A percentile compares a stretch with the other conserved stretches of the same genome.
Evolutionary conservation across 2,329 filamentous ascomycete genomes (phyloP).

Genomic region (Aspergillus sp.): DNA sequence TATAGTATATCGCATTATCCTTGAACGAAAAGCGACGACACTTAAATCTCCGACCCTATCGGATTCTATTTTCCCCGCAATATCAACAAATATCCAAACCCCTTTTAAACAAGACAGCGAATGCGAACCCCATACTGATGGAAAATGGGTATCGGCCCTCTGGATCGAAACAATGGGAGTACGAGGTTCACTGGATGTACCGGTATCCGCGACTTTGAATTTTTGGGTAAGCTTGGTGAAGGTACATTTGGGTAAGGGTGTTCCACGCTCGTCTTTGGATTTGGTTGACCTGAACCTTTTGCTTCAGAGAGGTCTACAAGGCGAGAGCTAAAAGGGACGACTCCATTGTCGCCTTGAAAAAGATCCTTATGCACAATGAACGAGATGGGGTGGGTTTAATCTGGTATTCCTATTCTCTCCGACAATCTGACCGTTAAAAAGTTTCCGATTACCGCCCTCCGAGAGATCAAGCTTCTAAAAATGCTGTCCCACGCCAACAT

Average conservation of each 20-base stretch:
- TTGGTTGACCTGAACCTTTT: slow-evolving; percentile 15
- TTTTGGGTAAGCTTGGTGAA: slow-evolving; percentile 68
- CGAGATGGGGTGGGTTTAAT: slow-evolving; percentile 76
- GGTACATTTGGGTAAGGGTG: slow-evolving; percentile 81
- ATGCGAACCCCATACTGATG: not conserved
- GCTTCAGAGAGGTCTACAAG: slow-evolving; percentile 78
- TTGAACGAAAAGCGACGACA: not conserved
- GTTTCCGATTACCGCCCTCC: slow-evolving; percentile 96
- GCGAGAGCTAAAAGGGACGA: slow-evolving; percentile 75
- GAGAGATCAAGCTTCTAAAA: slow-evolving; percentile 97
- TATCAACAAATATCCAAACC: not conserved
- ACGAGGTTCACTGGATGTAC: slow-evolving; percentile 80
- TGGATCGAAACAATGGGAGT: slow-evolving; percentile 50
- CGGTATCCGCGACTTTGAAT: slow-evolving; percentile 42
- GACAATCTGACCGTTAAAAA: slow-evolving; percentile 43
- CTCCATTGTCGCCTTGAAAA: slow-evolving; percentile 83
- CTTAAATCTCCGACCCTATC: not conserved
- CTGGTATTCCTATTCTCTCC: not conserved
- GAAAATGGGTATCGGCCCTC: slow-evolving; percentile 39
- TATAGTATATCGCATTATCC: not conserved
- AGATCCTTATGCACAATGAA: slow-evolving; percentile 99
- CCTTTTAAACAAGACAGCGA: not conserved
- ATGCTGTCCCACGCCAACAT: slow-evolving; percentile 90
- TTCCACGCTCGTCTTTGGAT: not conserved
- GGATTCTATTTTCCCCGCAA: not conserved